These are phyloP conservation scores for Mycena citricolor DNA, from an alignment of 1,284 basidiomycete species.

Conservation along the genomic window DNA sequence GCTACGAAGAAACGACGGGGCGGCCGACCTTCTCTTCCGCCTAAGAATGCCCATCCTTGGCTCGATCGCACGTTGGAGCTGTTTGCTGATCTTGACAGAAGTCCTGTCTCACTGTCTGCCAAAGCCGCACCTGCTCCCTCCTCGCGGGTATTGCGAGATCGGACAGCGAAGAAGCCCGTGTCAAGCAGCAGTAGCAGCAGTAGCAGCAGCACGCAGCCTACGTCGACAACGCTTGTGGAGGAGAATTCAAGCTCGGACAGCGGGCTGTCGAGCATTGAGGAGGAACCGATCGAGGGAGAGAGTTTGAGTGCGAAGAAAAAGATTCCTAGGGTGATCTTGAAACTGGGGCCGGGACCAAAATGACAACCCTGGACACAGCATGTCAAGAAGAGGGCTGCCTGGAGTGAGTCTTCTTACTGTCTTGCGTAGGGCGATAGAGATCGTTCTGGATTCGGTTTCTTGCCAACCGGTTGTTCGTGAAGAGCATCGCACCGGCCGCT, in stretches of 20 bases:
- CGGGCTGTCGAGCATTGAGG: neutral
- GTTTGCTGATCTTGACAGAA: constrained; percentile 32
- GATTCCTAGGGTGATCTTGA: constrained; percentile 58
- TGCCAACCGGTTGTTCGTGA: too few species aligned
- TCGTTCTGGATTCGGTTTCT: too few species aligned
- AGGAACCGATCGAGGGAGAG: constrained; percentile 1
- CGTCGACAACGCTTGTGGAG: constrained; percentile 22
- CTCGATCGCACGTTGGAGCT: constrained; percentile 43
- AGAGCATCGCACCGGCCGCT: too few species aligned
- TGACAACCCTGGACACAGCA: too few species aligned
- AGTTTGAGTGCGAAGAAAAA: constrained; percentile 30
- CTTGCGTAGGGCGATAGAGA: too few species aligned
- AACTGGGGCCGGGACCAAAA: constrained; percentile 44
- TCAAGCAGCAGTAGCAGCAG: constrained; percentile 17
- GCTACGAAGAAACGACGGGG: constrained; percentile 53
- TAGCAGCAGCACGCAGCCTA: constrained; percentile 22
- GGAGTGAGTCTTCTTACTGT: too few species aligned
- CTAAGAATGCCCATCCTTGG: constrained; percentile 46
- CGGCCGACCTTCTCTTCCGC: constrained; percentile 40
- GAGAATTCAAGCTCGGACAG: constrained; percentile 12
- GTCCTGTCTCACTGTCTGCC: constrained; percentile 26
- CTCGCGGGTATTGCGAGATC: constrained; percentile 59
- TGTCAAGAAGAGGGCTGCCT: too few species aligned
- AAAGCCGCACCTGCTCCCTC: constrained; percentile 30
- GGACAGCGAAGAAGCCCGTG: constrained; percentile 40